A percentile compares a stretch with the other conserved stretches of the same genome.
Conservation (phyloP, 257 asterid species). For the Euphrasia confusa region DNA sequence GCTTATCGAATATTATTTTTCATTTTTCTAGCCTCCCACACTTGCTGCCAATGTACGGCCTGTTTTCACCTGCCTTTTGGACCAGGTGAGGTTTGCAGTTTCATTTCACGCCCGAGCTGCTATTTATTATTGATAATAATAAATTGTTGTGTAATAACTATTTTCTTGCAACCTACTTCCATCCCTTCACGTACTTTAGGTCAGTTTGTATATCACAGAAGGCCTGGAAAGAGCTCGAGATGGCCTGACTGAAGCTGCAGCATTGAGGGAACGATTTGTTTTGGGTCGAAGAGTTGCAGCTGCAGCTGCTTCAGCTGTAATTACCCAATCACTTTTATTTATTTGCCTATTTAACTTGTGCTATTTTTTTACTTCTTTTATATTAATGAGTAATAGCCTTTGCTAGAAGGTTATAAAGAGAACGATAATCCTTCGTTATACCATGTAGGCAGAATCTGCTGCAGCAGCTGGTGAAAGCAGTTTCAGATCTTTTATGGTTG, state of each 20-base stretch:
- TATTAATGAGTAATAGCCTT: slow-evolving; percentile 12
- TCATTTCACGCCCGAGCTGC: slow-evolving; percentile 18
- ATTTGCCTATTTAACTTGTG: background rate
- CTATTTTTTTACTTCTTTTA: slow-evolving; percentile 9
- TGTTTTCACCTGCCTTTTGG: slow-evolving; percentile 87
- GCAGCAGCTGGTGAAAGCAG: slow-evolving; percentile 99
- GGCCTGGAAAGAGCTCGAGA: slow-evolving; percentile 98
- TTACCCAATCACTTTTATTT: slow-evolving; percentile 24
- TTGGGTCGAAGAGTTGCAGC: slow-evolving; percentile 96
- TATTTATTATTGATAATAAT: background rate
- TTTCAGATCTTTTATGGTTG: slow-evolving; percentile 95
- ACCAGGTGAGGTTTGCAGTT: slow-evolving; percentile 58
- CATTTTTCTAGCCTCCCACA: slow-evolving; percentile 67
- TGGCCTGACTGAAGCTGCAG: slow-evolving; percentile 90
- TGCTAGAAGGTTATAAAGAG: slow-evolving; percentile 9
- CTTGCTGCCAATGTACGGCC: slow-evolving; percentile 84
- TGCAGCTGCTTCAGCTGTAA: slow-evolving; percentile 98
- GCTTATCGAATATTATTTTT: slow-evolving; percentile 24
- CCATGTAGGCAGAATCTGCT: slow-evolving; percentile 91
- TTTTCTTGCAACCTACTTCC: slow-evolving; percentile 6
- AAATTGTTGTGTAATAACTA: background rate
- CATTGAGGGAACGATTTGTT: slow-evolving; percentile 91
- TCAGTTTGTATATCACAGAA: slow-evolving; percentile 78
- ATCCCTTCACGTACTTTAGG: slow-evolving; percentile 46
- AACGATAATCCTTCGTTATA: slow-evolving; percentile 11